Evolutionary conservation across 441 rosid genomes (phyloP).

Genomic region (Hura crepitans): DNA sequence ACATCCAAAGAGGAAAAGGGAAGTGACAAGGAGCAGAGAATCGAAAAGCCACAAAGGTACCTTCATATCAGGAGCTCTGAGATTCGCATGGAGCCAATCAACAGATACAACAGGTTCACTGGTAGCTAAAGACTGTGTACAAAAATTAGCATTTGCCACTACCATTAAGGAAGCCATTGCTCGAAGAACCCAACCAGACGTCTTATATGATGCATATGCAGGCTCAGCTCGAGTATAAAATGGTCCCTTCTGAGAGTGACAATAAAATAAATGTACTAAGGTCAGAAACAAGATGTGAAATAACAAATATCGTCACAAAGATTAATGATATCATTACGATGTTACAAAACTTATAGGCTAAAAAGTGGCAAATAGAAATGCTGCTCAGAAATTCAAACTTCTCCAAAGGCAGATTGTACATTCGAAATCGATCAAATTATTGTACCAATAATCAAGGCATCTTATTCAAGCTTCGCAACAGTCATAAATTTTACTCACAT

Average conservation of each 20-base stretch:
- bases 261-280: slow-evolving; percentile 11
- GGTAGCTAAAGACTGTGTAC: slow-evolving; percentile 42
- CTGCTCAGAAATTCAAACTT: not conserved
- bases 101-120: slow-evolving; percentile 75
- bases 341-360: not conserved
- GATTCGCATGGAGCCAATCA: slow-evolving; percentile 89
- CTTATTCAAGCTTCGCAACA: not conserved
- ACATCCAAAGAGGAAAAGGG: not conserved
- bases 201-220: slow-evolving; percentile 24
- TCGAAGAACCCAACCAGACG: slow-evolving; percentile 30
- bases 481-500: not conserved
- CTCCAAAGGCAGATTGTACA: not conserved
- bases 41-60: slow-evolving; percentile 29
- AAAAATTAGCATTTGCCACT: slow-evolving; percentile 36
- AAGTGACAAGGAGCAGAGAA: not conserved
- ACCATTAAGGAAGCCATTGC: slow-evolving; percentile 50
- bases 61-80: slow-evolving; percentile 63
- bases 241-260: slow-evolving; percentile 42
- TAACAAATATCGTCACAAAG: slow-evolving; percentile 1
- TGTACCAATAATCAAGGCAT: not conserved
- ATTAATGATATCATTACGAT: not conserved
- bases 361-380: not conserved
- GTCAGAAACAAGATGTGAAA: not conserved
- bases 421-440: not conserved
- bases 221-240: slow-evolving; percentile 29